Percentiles rank a stretch among this genome's conserved stretches.
These are phyloP conservation scores for Boletus subcaerulescens DNA, from an alignment of 768 basidiomycete species.

Conservation along the genomic window DNA sequence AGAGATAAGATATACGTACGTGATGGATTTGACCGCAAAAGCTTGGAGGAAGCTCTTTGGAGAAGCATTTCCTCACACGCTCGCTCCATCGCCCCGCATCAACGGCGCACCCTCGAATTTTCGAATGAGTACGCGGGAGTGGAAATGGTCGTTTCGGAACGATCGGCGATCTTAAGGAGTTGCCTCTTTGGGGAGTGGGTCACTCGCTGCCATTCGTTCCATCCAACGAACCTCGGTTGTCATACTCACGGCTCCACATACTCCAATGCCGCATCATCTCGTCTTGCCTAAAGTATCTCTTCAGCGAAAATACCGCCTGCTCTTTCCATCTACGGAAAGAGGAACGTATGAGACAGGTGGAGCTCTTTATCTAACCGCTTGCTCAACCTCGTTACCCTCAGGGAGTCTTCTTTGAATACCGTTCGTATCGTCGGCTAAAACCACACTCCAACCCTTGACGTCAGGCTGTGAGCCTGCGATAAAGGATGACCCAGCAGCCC, in stretches of 20 bases:
- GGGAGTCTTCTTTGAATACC: background rate
- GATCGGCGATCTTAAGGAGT: conserved; percentile 9
- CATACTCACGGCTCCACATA: conserved; percentile 6
- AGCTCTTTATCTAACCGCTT: conserved; percentile 5
- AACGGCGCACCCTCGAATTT: conserved; percentile 8
- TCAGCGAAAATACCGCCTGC: background rate
- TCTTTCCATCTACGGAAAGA: conserved; percentile 3
- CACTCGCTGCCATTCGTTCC: too few species aligned
- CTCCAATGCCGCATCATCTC: background rate
- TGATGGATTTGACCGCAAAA: background rate
- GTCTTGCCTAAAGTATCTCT: background rate
- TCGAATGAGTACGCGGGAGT: background rate
- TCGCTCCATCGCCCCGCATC: conserved; percentile 9
- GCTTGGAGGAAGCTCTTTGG: background rate
- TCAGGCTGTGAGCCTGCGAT: conserved; percentile 17
- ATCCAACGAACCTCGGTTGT: background rate
- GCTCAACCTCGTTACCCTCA: conserved; percentile 7
- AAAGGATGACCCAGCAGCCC: background rate
- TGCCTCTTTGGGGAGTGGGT: conserved; percentile 13
- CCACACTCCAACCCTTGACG: conserved; percentile 27
- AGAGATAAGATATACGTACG: background rate
- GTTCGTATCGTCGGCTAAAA: conserved; percentile 1
- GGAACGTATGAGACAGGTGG: conserved; percentile 3
- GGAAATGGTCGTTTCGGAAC: conserved; percentile 19
- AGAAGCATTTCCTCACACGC: conserved; percentile 12